These are phyloP conservation scores for Exserohilum turcica DNA, from an alignment of 2,329 filamentous ascomycete genomes.

Conservation along the genomic window DNA sequence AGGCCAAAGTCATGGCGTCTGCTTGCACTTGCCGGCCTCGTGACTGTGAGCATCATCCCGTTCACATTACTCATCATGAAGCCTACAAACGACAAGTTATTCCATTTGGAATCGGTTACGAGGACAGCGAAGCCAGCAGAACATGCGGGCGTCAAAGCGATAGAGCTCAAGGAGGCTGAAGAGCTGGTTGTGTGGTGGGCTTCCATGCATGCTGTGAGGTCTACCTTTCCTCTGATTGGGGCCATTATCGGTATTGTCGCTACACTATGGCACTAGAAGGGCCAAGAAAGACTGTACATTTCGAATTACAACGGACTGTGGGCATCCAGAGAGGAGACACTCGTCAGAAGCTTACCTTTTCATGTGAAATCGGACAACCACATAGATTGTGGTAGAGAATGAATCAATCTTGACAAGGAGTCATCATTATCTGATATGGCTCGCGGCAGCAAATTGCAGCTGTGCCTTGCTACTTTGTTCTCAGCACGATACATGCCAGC, in stretches of 20 bases:
- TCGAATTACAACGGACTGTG: too few relatives aligned
- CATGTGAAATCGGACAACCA: too few relatives aligned
- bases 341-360: too few relatives aligned
- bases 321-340: too few relatives aligned
- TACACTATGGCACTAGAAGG: not conserved
- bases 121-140: not conserved
- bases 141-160: not conserved
- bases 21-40: not conserved
- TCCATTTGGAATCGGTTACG: not conserved
- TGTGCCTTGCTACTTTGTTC: too few relatives aligned
- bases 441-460: too few relatives aligned
- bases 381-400: too few relatives aligned
- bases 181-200: not conserved
- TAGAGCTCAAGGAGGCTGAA: not conserved
- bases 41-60: not conserved
- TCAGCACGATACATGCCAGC: too few relatives aligned
- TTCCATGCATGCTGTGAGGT: not conserved
- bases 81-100: not conserved
- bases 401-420: too few relatives aligned
- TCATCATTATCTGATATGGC: too few relatives aligned
- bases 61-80: not conserved
- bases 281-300: too few relatives aligned
- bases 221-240: not conserved
- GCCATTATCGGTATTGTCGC: not conserved
- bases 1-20: not conserved